phyloP scores from a whole-genome alignment of 2,329 filamentous ascomycete species.

The Talaromyces atroroseus region DNA sequence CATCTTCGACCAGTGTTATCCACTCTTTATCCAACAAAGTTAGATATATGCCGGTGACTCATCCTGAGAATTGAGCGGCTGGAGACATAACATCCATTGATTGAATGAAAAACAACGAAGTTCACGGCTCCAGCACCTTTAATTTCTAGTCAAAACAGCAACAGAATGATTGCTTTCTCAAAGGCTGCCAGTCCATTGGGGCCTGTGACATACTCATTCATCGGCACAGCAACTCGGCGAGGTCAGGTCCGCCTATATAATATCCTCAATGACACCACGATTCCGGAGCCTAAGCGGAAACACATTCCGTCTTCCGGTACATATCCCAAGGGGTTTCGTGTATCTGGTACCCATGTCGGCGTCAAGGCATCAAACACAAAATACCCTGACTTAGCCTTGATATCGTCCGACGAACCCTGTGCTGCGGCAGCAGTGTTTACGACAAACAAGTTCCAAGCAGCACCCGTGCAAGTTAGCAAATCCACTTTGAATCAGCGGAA shows the following conservation, averaged over 20 bases:
- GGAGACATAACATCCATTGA: background rate
- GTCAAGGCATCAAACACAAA: slow-evolving; percentile 90
- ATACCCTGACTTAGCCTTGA: slow-evolving; percentile 83
- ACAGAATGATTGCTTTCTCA: slow-evolving; percentile 14
- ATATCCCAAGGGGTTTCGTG: slow-evolving; percentile 85
- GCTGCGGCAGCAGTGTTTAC: slow-evolving; percentile 90
- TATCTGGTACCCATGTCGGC: slow-evolving; percentile 81
- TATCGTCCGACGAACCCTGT: slow-evolving; percentile 81
- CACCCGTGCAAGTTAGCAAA: slow-evolving; percentile 81
- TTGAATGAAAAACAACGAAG: background rate
- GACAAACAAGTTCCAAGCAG: slow-evolving; percentile 96
- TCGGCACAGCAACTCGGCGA: slow-evolving; percentile 30
- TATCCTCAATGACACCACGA: slow-evolving; percentile 42
- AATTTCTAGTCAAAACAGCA: background rate
- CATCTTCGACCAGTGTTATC: background rate
- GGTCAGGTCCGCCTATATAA: slow-evolving; percentile 40
- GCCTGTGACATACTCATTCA: slow-evolving; percentile 28
- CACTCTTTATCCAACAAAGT: too few relatives aligned
- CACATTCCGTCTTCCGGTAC: slow-evolving; percentile 80
- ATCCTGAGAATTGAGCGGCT: background rate
- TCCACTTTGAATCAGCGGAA: slow-evolving; percentile 62
- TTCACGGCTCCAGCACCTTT: background rate
- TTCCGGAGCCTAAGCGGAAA: slow-evolving; percentile 79
- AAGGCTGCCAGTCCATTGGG: slow-evolving; percentile 20
- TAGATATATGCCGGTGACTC: slow-evolving; percentile 3